phyloP scores from a whole-genome alignment of 2,329 filamentous ascomycete species.

The Metarhizium album region DNA sequence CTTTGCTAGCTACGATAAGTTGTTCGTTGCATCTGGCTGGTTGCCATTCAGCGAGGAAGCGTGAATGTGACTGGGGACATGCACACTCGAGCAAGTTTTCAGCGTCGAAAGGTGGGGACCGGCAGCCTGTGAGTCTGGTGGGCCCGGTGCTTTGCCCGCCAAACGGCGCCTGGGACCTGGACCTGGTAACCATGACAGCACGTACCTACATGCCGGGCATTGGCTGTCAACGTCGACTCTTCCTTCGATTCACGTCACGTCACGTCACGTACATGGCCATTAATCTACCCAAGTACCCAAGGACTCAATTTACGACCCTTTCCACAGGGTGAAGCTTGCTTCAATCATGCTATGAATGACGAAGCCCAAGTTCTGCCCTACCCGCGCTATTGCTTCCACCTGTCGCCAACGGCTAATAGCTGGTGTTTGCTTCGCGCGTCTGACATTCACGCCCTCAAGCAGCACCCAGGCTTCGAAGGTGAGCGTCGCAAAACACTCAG shows the following conservation, averaged over 20 bases:
- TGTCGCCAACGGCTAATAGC: slow-evolving; percentile 47
- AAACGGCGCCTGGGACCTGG: no score
- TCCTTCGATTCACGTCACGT: not conserved
- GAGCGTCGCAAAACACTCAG: slow-evolving; percentile 6
- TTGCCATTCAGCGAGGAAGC: no score
- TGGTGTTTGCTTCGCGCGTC: slow-evolving; percentile 46
- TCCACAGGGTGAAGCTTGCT: slow-evolving; percentile 2
- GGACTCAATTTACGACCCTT: not conserved
- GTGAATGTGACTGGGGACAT: no score
- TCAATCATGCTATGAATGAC: slow-evolving; percentile 41
- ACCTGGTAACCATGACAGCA: no score
- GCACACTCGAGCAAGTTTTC: no score
- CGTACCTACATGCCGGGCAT: no score
- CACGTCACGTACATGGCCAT: not conserved
- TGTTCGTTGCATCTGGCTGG: no score
- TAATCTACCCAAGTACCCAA: not conserved
- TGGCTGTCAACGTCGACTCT: not conserved
- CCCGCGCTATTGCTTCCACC: slow-evolving; percentile 51
- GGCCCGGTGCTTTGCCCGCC: no score
- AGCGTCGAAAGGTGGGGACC: no score
- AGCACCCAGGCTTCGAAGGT: slow-evolving; percentile 44
- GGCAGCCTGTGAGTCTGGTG: no score
- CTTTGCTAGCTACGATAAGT: no score
- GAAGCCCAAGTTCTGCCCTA: slow-evolving; percentile 32
- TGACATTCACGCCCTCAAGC: slow-evolving; percentile 38